Evolutionary conservation across 2,329 filamentous ascomycete species (phyloP), one percentile per base, ranked within the genome.

Genomic region (Geoglossum cookeanum): DNA sequence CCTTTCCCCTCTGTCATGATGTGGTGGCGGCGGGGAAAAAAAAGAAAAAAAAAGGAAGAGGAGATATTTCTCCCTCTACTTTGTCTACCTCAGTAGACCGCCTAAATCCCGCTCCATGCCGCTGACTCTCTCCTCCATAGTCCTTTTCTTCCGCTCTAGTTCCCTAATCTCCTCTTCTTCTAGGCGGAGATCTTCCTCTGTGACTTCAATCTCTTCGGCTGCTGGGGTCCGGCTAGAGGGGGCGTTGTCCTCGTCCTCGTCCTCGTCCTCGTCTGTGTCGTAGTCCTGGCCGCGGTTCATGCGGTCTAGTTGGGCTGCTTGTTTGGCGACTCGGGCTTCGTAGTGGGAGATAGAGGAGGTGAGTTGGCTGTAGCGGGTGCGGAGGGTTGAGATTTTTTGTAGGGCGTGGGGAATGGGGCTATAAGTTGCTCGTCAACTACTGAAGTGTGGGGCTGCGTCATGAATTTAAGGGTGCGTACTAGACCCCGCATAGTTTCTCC

Each of bases 401-500:
- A 78, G 69, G 3, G 87, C 87, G 3, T 89, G 90, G 0, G 85
- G 78, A 32, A 94, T 77, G 37, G 87, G 84, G 66, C 78, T 80
- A 53, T 15, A 39, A 17, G 22, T 22, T 11, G 27, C 3, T 4
- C 35, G 42, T 52, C 27, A 47, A 4, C n/a, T n/a, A 49, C 52
- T 32, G 27, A 56, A 17, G 29, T 6, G 7, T 22, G 35, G 48
- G 22, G 3, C 27, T 59, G 54, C 15, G 7, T 56, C 56, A 55
- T 29, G 35, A 5, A 35, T 13, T 55, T 6, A 27, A 17, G 13
- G 27, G 39, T 6, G 70, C 77, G 60, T 69, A 81, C 78, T 96
- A 97, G 32, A 96, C 90, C 49, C 78, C 78, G 63, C 89, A 90
- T 33, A 97, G 77, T 74, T 89, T 95, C 74, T 96, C 89, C 0